Evolutionary conservation across 2,329 filamentous ascomycete species (phyloP).

Genomic region (Zasmidium cellare): DNA sequence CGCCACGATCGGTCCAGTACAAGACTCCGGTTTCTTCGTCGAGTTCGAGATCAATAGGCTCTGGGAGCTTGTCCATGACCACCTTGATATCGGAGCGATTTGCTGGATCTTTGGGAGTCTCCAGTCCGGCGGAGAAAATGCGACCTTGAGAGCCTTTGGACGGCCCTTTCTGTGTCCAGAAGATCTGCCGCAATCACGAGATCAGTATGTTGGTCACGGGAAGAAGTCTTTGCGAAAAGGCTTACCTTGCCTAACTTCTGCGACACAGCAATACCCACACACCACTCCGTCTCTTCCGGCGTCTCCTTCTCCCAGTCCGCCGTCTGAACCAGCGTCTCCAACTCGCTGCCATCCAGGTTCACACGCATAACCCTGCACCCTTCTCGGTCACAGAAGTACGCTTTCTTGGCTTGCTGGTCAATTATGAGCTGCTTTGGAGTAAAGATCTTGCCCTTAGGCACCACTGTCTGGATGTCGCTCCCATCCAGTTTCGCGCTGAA

Average conservation of each 20-base stretch:
- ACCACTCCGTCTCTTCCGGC: conserved; percentile 24
- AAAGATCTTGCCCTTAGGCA: conserved; percentile 47
- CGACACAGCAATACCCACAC: conserved; percentile 56
- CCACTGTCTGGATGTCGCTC: conserved; percentile 43
- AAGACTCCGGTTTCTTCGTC: conserved; percentile 48
- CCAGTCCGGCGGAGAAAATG: conserved; percentile 53
- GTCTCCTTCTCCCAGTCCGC: conserved; percentile 34
- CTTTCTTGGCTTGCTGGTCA: conserved; percentile 28
- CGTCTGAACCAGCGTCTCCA: conserved; percentile 41
- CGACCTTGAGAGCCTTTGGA: conserved; percentile 53
- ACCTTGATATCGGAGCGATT: conserved; percentile 44
- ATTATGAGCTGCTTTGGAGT: conserved; percentile 49
- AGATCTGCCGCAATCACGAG: conserved; percentile 43
- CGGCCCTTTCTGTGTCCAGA: conserved; percentile 62
- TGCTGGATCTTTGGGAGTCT: conserved; percentile 36
- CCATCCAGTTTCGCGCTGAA: conserved; percentile 47
- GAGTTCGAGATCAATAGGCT: conserved; percentile 60
- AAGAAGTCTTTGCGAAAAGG: no score
- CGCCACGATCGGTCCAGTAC: conserved; percentile 64
- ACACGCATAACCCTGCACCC: conserved; percentile 38
- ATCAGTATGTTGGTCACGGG: neutral
- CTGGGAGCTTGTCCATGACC: conserved; percentile 47
- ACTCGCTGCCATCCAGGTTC: conserved; percentile 37
- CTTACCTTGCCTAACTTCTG: conserved; percentile 1
- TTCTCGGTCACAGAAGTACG: conserved; percentile 49